These are phyloP conservation scores for Suillus discolor DNA, from an alignment of 768 basidiomycete species.

Conservation along the genomic window DNA sequence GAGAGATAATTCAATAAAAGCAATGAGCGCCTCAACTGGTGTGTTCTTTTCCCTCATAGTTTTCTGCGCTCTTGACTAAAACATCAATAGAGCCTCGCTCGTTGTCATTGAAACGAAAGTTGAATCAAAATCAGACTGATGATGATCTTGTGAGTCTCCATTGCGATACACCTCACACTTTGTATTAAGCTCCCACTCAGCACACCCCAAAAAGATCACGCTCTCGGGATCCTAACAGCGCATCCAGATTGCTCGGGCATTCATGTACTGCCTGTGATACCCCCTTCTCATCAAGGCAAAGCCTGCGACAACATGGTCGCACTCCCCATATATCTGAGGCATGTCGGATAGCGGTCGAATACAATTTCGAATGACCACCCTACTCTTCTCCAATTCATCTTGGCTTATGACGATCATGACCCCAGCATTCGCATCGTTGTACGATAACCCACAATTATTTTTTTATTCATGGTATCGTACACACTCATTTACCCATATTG, in stretches of 20 bases:
- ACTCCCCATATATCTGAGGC: conserved; percentile 62
- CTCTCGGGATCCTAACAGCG: conserved; percentile 40
- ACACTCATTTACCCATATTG: conserved; percentile 24
- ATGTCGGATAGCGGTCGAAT: conserved; percentile 73
- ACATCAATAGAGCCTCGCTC: conserved; percentile 22
- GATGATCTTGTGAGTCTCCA: conserved; percentile 42
- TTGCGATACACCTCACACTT: conserved; percentile 9
- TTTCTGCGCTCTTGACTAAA: conserved; percentile 13
- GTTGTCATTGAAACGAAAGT: conserved; percentile 51
- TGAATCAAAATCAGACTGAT: conserved; percentile 39
- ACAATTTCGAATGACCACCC: conserved; percentile 58
- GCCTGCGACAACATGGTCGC: conserved; percentile 62
- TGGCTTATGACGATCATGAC: conserved; percentile 19
- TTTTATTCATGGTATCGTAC: conserved; percentile 24
- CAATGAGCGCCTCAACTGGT: conserved; percentile 46
- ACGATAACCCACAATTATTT: conserved; percentile 34
- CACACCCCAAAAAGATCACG: conserved; percentile 63
- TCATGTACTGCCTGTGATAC: conserved; percentile 79
- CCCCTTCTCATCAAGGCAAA: conserved; percentile 59
- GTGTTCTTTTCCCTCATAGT: conserved; percentile 22
- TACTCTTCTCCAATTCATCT: conserved; percentile 1
- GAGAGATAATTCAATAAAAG: conserved; percentile 60
- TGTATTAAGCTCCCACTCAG: conserved; percentile 16
- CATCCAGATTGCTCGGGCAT: conserved; percentile 47
- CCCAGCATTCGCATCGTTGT: conserved; percentile 27